phyloP scores from a whole-genome alignment of 1,284 basidiomycete species.

The Cystobasidium pallidum region DNA sequence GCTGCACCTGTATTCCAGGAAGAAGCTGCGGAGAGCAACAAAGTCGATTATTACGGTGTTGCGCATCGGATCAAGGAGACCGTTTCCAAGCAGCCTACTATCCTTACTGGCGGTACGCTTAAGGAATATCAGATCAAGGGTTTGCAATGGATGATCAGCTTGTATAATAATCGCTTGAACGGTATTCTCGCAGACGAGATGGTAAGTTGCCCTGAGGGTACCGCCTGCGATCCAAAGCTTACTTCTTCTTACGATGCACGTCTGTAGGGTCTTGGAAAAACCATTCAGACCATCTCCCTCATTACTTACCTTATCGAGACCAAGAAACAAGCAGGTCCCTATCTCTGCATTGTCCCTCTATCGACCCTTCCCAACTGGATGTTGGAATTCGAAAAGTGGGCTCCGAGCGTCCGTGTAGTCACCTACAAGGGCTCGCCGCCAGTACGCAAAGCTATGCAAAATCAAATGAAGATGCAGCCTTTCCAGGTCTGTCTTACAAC shows the following conservation, averaged over 20 bases:
- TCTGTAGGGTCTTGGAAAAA: slow-evolving; percentile 59
- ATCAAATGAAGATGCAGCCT: slow-evolving; percentile 68
- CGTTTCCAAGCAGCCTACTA: slow-evolving; percentile 76
- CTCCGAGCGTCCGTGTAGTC: slow-evolving; percentile 79
- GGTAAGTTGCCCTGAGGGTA: slow-evolving; percentile 56
- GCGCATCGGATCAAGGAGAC: slow-evolving; percentile 93
- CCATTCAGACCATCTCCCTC: slow-evolving; percentile 85
- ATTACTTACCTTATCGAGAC: slow-evolving; percentile 93
- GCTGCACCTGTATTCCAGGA: slow-evolving; percentile 59
- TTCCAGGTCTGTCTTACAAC: slow-evolving; percentile 97
- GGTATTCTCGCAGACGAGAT: slow-evolving; percentile 73
- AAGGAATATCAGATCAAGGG: slow-evolving; percentile 89
- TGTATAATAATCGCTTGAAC: slow-evolving; percentile 92
- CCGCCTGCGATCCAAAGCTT: slow-evolving; percentile 7
- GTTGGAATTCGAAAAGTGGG: slow-evolving; percentile 96
- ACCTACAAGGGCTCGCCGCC: slow-evolving; percentile 93
- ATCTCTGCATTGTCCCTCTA: slow-evolving; percentile 95
- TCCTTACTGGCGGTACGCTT: slow-evolving; percentile 72
- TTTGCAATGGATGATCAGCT: slow-evolving; percentile 90
- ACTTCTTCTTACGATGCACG: slow-evolving; percentile 23
- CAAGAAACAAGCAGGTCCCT: slow-evolving; percentile 90
- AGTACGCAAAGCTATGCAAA: slow-evolving; percentile 73
- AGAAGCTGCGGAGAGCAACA: slow-evolving; percentile 68
- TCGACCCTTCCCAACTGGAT: slow-evolving; percentile 99
- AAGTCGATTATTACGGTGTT: slow-evolving; percentile 95